Conservation (phyloP, 768 basidiomycete species). For the Cystobasidium ongulense region DNA sequence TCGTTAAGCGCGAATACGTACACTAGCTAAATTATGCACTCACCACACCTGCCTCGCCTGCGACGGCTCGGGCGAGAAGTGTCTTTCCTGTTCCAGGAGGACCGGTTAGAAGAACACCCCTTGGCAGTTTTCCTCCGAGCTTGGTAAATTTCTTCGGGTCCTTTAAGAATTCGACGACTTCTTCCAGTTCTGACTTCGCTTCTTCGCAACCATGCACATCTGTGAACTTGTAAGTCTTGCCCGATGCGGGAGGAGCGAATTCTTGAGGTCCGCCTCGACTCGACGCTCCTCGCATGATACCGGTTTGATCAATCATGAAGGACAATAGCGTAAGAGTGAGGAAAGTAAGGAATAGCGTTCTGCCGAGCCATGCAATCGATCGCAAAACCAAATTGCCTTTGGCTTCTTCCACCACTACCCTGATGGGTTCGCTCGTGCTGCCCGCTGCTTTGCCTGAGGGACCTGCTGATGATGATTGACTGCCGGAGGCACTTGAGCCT, state of each 20-base stretch:
- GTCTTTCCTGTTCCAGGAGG: slow-evolving; percentile 76
- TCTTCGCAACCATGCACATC: slow-evolving; percentile 98
- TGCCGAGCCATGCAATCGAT: slow-evolving; percentile 43
- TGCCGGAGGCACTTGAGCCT: background rate
- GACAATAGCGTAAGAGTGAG: slow-evolving; percentile 74
- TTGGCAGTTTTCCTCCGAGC: slow-evolving; percentile 86
- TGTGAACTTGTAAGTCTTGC: slow-evolving; percentile 75
- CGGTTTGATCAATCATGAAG: slow-evolving; percentile 84
- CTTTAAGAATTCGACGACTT: slow-evolving; percentile 69
- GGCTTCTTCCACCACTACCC: slow-evolving; percentile 77
- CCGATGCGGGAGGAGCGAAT: slow-evolving; percentile 51
- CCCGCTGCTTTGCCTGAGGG: slow-evolving; percentile 45
- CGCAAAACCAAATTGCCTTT: slow-evolving; percentile 45
- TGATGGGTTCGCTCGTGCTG: slow-evolving; percentile 57
- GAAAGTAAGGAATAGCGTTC: slow-evolving; percentile 18
- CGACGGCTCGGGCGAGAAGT: slow-evolving; percentile 90
- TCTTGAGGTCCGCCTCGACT: slow-evolving; percentile 48
- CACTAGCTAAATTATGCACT: slow-evolving; percentile 22
- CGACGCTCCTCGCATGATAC: slow-evolving; percentile 73
- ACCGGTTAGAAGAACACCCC: slow-evolving; percentile 66
- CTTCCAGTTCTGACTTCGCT: slow-evolving; percentile 61
- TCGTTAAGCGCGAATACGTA: background rate
- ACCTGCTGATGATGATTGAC: background rate
- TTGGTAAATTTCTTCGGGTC: slow-evolving; percentile 82
- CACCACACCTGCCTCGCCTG: slow-evolving; percentile 87